These are phyloP conservation scores for Coemansia aciculifera DNA, from an alignment of 192 early-diverging fungal genomes.

Conservation along the genomic window DNA sequence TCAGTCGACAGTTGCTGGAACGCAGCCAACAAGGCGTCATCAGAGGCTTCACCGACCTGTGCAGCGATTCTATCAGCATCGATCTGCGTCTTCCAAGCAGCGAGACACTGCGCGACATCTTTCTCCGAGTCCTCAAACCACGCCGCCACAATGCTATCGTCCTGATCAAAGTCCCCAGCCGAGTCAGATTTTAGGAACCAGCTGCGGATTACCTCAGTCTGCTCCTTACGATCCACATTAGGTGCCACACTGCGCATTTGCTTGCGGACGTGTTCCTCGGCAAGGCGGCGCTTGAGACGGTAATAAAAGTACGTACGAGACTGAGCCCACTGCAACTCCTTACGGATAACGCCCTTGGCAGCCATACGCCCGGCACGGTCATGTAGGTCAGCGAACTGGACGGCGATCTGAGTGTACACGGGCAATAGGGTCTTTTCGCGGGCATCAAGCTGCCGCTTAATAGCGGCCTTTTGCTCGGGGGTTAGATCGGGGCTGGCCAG, in stretches of 20 bases:
- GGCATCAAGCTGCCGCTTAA: conserved; percentile 73
- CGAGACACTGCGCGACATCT: background rate
- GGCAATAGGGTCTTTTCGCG: conserved; percentile 87
- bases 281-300: conserved; percentile 80
- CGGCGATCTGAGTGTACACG: conserved; percentile 87
- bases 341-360: conserved; percentile 86
- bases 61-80: conserved; percentile 10
- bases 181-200: conserved; percentile 61
- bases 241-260: conserved; percentile 50
- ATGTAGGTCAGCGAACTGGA: conserved; percentile 98
- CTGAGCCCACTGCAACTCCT: conserved; percentile 75
- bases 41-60: conserved; percentile 19
- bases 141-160: conserved; percentile 59
- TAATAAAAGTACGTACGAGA: conserved; percentile 91
- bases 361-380: conserved; percentile 94
- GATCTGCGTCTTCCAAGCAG: conserved; percentile 10
- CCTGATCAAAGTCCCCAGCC: conserved; percentile 50
- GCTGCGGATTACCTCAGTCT: conserved; percentile 51
- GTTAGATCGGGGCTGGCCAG: conserved; percentile 59
- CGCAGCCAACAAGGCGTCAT: conserved; percentile 43
- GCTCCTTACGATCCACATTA: conserved; percentile 50
- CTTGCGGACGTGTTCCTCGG: conserved; percentile 75
- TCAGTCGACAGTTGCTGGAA: conserved; percentile 35
- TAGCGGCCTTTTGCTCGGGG: conserved; percentile 62
- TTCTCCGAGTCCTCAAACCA: conserved; percentile 60